These are phyloP conservation scores for Paraconiothyrium sp. DNA, from an alignment of 2,329 filamentous ascomycete genomes.

Conservation along the genomic window DNA sequence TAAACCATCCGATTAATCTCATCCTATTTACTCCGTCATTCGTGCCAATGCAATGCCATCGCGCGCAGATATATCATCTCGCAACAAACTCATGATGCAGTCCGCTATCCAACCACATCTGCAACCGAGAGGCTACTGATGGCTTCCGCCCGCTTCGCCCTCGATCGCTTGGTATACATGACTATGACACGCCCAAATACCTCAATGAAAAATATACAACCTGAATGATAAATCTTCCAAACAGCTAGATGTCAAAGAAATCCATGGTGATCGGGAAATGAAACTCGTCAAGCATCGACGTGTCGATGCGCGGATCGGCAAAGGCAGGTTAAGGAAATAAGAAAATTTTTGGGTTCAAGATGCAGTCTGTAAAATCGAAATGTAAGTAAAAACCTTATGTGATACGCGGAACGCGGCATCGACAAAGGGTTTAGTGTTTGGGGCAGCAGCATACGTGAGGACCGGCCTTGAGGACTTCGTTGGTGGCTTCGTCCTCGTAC, in stretches of 20 bases:
- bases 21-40: background rate
- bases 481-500: conserved; percentile 79
- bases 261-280: conserved; percentile 4
- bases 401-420: conserved; percentile 11
- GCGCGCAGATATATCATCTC: background rate
- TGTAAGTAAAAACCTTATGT: conserved; percentile 20
- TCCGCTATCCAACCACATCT: conserved; percentile 2
- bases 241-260: background rate
- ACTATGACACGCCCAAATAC: background rate
- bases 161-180: conserved; percentile 12
- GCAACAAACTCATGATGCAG: background rate
- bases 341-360: conserved; percentile 14
- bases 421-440: conserved; percentile 37
- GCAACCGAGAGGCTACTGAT: background rate
- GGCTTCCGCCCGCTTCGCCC: background rate
- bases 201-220: conserved; percentile 8
- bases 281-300: conserved; percentile 22
- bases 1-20: background rate
- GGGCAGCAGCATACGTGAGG: conserved; percentile 54
- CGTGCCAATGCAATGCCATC: conserved; percentile 1
- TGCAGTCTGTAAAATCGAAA: conserved; percentile 21
- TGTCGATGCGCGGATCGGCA: conserved; percentile 15
- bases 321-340: conserved; percentile 9
- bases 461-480: conserved; percentile 58
- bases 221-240: background rate